These are phyloP conservation scores for Quercus alba DNA, from an alignment of 306 rosid species.

Conservation along the genomic window DNA sequence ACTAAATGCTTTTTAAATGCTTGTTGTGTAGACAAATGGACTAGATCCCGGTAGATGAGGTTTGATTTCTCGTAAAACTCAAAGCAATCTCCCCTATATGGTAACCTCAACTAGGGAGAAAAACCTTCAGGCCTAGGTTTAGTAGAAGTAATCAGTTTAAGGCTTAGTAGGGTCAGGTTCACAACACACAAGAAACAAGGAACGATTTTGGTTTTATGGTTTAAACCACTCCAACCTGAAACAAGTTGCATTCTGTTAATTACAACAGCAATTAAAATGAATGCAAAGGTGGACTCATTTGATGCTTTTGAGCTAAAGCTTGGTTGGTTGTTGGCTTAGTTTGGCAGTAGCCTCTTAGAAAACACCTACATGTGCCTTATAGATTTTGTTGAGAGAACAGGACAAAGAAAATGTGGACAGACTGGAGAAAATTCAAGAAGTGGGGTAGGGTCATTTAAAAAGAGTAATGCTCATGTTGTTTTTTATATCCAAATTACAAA, in stretches of 20 bases:
- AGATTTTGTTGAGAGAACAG: background rate
- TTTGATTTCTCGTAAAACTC: background rate
- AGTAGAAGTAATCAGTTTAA: background rate
- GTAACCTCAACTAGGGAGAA: background rate
- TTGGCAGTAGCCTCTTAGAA: background rate
- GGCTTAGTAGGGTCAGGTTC: background rate
- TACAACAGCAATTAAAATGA: background rate
- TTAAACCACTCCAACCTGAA: background rate
- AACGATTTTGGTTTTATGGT: background rate
- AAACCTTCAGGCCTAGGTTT: background rate
- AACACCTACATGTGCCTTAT: background rate
- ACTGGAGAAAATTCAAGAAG: background rate
- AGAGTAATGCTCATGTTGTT: background rate
- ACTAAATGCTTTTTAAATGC: background rate
- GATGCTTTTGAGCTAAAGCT: background rate
- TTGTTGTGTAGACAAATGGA: background rate
- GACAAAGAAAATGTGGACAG: background rate
- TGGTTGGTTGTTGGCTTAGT: background rate
- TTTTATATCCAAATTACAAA: background rate
- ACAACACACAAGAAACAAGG: background rate
- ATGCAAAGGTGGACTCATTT: background rate
- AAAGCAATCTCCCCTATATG: background rate
- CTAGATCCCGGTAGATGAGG: background rate
- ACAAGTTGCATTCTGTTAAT: conserved; percentile 1
- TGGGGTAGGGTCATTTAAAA: background rate